Evolutionary conservation across 2,329 filamentous ascomycete species (phyloP).

Genomic region (Penicillium sp.): DNA sequence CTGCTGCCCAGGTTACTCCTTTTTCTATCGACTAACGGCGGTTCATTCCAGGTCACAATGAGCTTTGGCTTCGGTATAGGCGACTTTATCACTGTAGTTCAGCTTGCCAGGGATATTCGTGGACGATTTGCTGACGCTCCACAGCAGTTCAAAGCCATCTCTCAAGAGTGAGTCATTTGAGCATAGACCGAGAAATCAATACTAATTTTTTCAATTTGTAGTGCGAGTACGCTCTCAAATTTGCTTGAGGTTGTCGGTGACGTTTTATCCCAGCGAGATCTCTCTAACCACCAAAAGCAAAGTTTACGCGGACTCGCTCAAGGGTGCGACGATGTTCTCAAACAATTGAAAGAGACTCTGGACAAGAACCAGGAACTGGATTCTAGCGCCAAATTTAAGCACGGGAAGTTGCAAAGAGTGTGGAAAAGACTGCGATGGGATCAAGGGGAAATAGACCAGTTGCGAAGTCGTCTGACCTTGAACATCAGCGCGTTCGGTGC

Average conservation of each 20-base stretch:
- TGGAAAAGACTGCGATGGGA: not conserved
- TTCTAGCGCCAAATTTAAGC: not conserved
- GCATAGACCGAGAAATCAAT: no score
- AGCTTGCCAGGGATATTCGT: not conserved
- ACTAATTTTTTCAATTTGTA: not conserved
- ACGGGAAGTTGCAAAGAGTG: not conserved
- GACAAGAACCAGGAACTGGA: not conserved
- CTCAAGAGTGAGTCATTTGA: slow-evolving; percentile 2
- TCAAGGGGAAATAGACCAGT: not conserved
- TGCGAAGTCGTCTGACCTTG: not conserved
- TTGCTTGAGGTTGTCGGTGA: no score
- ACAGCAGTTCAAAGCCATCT: slow-evolving; percentile 5
- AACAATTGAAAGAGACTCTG: not conserved
- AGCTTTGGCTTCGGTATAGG: slow-evolving; percentile 10
- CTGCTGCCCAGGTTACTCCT: no score
- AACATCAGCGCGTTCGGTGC: not conserved
- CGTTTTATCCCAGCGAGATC: no score
- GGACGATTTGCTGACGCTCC: slow-evolving; percentile 4
- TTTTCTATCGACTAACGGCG: no score
- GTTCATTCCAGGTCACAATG: slow-evolving; percentile 3
- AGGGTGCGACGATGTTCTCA: no score
- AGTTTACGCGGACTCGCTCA: no score
- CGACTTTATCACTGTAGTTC: slow-evolving; percentile 6
- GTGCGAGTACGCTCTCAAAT: not conserved
- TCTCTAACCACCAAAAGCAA: no score